Conservation (phyloP, 2,329 filamentous ascomycete genomes). For the Neopestalotiopsis rosae region DNA sequence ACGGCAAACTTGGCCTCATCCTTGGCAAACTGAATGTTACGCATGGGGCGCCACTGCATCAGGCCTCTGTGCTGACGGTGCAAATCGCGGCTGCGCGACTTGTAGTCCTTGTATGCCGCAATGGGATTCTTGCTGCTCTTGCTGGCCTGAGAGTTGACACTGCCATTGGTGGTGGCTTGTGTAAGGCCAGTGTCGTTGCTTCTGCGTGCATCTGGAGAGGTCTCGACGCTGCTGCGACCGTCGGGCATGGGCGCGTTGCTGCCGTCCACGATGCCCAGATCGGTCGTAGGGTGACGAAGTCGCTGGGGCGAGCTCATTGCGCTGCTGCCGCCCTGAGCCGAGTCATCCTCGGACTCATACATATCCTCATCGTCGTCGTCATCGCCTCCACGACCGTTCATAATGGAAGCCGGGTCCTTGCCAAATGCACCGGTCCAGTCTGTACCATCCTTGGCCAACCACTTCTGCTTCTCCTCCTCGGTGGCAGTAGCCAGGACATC, state of each 20-base stretch:
- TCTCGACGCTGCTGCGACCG: not conserved
- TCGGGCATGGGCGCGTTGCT: slow-evolving; percentile 20
- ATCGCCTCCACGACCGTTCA: slow-evolving; percentile 40
- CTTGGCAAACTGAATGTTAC: slow-evolving; percentile 86
- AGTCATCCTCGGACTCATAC: slow-evolving; percentile 37
- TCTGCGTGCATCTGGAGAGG: slow-evolving; percentile 1
- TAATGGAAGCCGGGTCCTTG: slow-evolving; percentile 66
- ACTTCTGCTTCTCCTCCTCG: slow-evolving; percentile 75
- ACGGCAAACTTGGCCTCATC: slow-evolving; percentile 83
- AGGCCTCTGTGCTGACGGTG: slow-evolving; percentile 86
- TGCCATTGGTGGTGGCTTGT: slow-evolving; percentile 24
- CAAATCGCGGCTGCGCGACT: slow-evolving; percentile 72
- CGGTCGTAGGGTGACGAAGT: slow-evolving; percentile 31
- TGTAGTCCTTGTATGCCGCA: slow-evolving; percentile 66
- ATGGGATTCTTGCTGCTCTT: slow-evolving; percentile 58
- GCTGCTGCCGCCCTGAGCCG: slow-evolving; percentile 29
- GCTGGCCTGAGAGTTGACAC: slow-evolving; percentile 30
- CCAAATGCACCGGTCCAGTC: slow-evolving; percentile 91
- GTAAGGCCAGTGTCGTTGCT: slow-evolving; percentile 26
- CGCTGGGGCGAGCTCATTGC: slow-evolving; percentile 23
- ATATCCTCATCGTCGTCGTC: slow-evolving; percentile 44
- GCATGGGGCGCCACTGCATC: slow-evolving; percentile 94
- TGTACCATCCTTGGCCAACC: slow-evolving; percentile 79
- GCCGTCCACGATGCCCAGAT: slow-evolving; percentile 44
- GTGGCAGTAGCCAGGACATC: slow-evolving; percentile 78